phyloP scores from a whole-genome alignment of 2,329 filamentous ascomycete genomes.

The Botrytis elliptica region DNA sequence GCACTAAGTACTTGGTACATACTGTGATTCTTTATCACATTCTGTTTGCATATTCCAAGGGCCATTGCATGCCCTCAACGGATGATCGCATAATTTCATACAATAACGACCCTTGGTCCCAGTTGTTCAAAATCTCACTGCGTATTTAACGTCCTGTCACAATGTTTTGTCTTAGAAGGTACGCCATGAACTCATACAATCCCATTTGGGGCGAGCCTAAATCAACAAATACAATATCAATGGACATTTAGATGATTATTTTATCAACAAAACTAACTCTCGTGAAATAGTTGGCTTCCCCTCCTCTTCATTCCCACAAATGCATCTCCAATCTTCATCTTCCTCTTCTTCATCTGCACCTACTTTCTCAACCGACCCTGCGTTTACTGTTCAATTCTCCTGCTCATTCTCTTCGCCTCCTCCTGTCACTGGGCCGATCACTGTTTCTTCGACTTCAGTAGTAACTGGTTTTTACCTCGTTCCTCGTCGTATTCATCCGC shows the following conservation, averaged over 20 bases:
- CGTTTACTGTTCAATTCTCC: constrained; percentile 95
- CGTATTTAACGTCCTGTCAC: constrained; percentile 11
- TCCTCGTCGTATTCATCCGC: constrained; percentile 31
- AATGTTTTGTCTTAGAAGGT: constrained; percentile 66
- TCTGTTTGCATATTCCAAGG: constrained; percentile 10
- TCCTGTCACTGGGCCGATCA: constrained; percentile 86
- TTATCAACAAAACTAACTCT: constrained; percentile 13
- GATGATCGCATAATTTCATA: constrained; percentile 31
- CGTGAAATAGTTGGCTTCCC: constrained; percentile 67
- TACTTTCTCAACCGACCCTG: constrained; percentile 97
- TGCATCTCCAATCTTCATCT: constrained; percentile 79
- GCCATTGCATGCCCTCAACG: constrained; percentile 15
- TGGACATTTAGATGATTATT: not conserved
- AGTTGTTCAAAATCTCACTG: not conserved
- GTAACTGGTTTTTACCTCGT: constrained; percentile 91
- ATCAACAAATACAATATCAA: not conserved
- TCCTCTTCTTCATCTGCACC: constrained; percentile 86
- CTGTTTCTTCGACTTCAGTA: constrained; percentile 88
- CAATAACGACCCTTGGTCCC: constrained; percentile 18
- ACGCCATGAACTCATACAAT: constrained; percentile 23
- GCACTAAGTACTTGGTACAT: not conserved
- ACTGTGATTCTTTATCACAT: constrained; percentile 7
- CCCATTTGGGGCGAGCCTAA: not conserved
- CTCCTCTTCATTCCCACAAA: constrained; percentile 87
- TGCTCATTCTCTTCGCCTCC: constrained; percentile 90